A percentile compares a stretch with the other conserved stretches of the same genome.
Conservation (phyloP, 2,329 filamentous ascomycete species). For the Trichophyton equinum region DNA sequence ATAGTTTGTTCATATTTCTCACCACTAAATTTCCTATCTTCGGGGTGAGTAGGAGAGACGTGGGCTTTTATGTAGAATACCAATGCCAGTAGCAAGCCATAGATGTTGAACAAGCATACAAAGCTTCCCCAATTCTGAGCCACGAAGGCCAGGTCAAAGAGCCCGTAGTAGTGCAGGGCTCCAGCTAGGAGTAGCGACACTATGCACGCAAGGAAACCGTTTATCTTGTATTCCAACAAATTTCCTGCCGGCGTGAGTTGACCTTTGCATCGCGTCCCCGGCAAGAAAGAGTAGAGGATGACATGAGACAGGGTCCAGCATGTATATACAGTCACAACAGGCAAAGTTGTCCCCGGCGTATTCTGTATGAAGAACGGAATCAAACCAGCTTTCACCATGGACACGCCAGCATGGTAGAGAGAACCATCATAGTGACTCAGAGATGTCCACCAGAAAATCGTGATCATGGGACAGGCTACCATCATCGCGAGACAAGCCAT, state of each 20-base stretch:
- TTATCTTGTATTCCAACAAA: slow-evolving; percentile 34
- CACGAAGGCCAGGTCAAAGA: slow-evolving; percentile 30
- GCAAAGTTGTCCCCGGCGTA: neutral
- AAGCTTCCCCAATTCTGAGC: slow-evolving; percentile 34
- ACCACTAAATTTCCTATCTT: slow-evolving; percentile 33
- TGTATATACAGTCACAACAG: slow-evolving; percentile 14
- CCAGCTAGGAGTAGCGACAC: slow-evolving; percentile 27
- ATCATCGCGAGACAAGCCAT: neutral
- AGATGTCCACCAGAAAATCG: neutral
- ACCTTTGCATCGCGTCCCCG: slow-evolving; percentile 23
- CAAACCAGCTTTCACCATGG: neutral
- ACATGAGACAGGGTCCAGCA: slow-evolving; percentile 27
- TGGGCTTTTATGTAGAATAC: slow-evolving; percentile 32
- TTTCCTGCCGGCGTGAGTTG: slow-evolving; percentile 35
- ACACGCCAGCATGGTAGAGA: neutral
- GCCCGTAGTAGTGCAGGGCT: slow-evolving; percentile 17
- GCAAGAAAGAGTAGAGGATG: slow-evolving; percentile 24
- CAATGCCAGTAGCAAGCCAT: slow-evolving; percentile 22
- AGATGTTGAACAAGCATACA: slow-evolving; percentile 29
- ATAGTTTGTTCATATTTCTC: neutral
- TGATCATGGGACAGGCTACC: neutral
- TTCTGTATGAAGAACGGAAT: neutral
- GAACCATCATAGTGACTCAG: neutral
- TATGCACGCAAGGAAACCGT: slow-evolving; percentile 32
- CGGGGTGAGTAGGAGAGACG: slow-evolving; percentile 27